Percentiles rank a stretch among this genome's conserved stretches.
Evolutionary conservation across 257 asterid species (phyloP).

Genomic region (Primulina huaijiensis): DNA sequence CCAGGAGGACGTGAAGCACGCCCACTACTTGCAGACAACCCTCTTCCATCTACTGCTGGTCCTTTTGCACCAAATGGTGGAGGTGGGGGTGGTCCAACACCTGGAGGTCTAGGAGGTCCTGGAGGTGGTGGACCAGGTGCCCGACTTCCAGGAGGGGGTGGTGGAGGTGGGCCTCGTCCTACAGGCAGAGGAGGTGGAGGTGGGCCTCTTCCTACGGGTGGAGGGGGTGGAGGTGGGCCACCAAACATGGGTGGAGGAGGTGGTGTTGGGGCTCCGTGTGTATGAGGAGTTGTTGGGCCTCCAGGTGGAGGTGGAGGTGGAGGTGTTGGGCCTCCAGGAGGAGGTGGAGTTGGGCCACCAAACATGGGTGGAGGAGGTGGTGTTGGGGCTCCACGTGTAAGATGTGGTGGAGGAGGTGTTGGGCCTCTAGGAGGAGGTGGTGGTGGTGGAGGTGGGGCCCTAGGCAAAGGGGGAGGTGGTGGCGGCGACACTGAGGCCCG

Average conservation of each 20-base stretch:
- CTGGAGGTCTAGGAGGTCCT: slow-evolving; percentile 41
- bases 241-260: slow-evolving; percentile 38
- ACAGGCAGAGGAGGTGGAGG: slow-evolving; percentile 28
- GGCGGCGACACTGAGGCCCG: slow-evolving; percentile 28
- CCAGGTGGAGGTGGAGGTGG: slow-evolving; percentile 8
- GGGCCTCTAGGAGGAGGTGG: slow-evolving; percentile 11
- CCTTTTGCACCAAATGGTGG: slow-evolving; percentile 70
- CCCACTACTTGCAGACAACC: slow-evolving; percentile 67
- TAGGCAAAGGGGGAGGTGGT: slow-evolving; percentile 22
- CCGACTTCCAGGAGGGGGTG: slow-evolving; percentile 51
- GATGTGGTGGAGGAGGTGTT: slow-evolving; percentile 22
- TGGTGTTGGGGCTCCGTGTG: slow-evolving; percentile 30
- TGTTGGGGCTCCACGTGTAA: background rate
- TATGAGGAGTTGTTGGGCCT: slow-evolving; percentile 5
- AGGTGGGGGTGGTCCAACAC: slow-evolving; percentile 63
- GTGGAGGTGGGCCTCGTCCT: slow-evolving; percentile 49
- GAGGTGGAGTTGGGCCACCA: slow-evolving; percentile 38
- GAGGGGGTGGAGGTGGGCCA: slow-evolving; percentile 48
- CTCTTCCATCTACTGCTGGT: slow-evolving; percentile 60
- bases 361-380: slow-evolving; percentile 19
- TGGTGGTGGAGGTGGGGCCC: slow-evolving; percentile 27
- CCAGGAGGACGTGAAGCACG: slow-evolving; percentile 65
- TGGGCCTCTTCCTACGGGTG: slow-evolving; percentile 38
- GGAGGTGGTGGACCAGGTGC: slow-evolving; percentile 60
- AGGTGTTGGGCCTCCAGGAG: slow-evolving; percentile 27